A percentile compares a stretch with the other conserved stretches of the same genome.
Conservation (phyloP, 2,329 filamentous ascomycete genomes). For the Aspergillus ochraceus region DNA sequence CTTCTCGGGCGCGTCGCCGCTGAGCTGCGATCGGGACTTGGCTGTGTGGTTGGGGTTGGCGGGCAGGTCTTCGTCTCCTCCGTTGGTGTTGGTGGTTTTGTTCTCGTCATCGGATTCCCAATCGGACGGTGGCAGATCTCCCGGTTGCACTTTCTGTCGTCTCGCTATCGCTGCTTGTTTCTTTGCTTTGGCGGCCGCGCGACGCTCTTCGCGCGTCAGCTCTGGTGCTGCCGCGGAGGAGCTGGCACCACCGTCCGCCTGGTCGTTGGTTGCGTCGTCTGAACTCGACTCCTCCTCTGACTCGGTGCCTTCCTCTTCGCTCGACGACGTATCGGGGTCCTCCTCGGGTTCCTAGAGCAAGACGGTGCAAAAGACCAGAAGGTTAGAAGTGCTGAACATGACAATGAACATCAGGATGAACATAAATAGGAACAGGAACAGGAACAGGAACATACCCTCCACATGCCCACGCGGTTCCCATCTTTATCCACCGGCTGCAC, state of each 20-base stretch:
- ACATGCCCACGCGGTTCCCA: conserved; percentile 86
- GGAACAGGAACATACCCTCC: conserved; percentile 59
- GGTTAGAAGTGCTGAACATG: neutral
- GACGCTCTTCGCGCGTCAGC: conserved; percentile 82
- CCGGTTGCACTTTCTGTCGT: conserved; percentile 72
- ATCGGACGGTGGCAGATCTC: conserved; percentile 78
- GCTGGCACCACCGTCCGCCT: conserved; percentile 50
- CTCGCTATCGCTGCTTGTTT: conserved; percentile 85
- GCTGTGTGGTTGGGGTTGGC: conserved; percentile 86
- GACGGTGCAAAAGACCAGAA: neutral
- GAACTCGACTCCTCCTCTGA: conserved; percentile 22
- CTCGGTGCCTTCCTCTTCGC: conserved; percentile 50
- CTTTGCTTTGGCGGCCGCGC: conserved; percentile 81
- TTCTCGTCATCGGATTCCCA: conserved; percentile 45
- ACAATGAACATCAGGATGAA: too few relatives aligned
- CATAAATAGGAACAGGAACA: conserved; percentile 43
- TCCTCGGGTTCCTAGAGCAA: conserved; percentile 21
- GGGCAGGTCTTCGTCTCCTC: conserved; percentile 51
- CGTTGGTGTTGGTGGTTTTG: conserved; percentile 35
- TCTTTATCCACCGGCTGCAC: conserved; percentile 85
- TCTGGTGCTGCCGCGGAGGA: conserved; percentile 47
- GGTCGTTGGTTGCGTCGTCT: conserved; percentile 50
- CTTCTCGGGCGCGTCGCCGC: neutral
- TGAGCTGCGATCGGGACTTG: conserved; percentile 68
- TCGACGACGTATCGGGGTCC: conserved; percentile 36